Evolutionary conservation across 306 rosid species (phyloP).

Genomic region (Citrullus mucosospermus): DNA sequence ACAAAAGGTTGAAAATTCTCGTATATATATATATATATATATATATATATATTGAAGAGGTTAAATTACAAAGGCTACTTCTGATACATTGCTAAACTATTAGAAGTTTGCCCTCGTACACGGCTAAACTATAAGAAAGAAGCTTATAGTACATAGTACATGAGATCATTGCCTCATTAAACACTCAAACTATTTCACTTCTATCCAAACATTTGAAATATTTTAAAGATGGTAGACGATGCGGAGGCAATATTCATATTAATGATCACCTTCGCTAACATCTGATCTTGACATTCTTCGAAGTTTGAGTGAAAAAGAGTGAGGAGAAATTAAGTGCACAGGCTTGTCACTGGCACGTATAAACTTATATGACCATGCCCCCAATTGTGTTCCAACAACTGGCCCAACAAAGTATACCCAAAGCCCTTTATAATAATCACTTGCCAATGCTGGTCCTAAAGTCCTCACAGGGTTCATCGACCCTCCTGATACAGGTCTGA

Average conservation of each 20-base stretch:
- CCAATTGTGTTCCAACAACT: slow-evolving; percentile 46
- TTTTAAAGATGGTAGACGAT: not conserved
- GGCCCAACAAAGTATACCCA: slow-evolving; percentile 80
- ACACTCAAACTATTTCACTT: not conserved
- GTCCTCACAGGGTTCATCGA: slow-evolving; percentile 92
- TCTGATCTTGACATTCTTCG: slow-evolving; percentile 5
- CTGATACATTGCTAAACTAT: not conserved
- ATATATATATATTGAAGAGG: not conserved
- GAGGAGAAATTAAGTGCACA: slow-evolving; percentile 11
- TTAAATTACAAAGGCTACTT: not conserved
- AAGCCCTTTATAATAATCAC: slow-evolving; percentile 37
- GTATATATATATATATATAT: no score
- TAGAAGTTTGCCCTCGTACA: not conserved
- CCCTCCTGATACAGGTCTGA: slow-evolving; percentile 82
- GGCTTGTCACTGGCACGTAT: slow-evolving; percentile 32
- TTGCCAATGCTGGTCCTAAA: slow-evolving; percentile 68
- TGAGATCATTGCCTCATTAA: not conserved
- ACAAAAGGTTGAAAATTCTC: not conserved
- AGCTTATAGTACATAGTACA: not conserved
- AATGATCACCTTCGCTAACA: not conserved
- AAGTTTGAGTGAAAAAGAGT: slow-evolving; percentile 25
- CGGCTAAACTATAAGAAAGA: not conserved
- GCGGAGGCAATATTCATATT: not conserved
- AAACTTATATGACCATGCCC: slow-evolving; percentile 48
- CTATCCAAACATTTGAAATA: not conserved